phyloP scores from a whole-genome alignment of 768 basidiomycete species.

The Boletus pseudopeckii region DNA sequence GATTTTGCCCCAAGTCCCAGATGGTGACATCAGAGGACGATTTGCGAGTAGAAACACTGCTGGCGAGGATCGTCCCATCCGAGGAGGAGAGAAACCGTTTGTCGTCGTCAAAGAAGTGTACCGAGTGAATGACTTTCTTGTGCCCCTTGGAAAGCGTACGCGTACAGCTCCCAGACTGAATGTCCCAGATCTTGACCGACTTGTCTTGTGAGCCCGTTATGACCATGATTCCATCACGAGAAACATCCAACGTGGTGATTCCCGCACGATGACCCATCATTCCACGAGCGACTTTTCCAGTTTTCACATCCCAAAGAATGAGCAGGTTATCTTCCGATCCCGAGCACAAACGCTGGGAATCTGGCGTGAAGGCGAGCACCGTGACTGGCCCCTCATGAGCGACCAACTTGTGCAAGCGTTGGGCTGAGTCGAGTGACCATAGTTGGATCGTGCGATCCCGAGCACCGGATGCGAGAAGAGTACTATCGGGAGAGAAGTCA shows the following conservation, averaged over 20 bases:
- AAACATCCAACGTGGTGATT: slow-evolving; percentile 14
- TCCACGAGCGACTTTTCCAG: background rate
- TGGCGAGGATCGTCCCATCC: background rate
- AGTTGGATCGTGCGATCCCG: slow-evolving; percentile 10
- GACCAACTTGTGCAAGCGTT: background rate
- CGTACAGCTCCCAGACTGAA: slow-evolving; percentile 5
- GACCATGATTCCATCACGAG: slow-evolving; percentile 14
- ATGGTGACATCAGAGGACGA: slow-evolving; percentile 1
- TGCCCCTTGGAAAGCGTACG: slow-evolving; percentile 9
- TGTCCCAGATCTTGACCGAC: slow-evolving; percentile 19
- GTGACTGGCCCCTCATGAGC: slow-evolving; percentile 12
- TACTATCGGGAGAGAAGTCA: slow-evolving; percentile 8
- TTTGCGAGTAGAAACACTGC: background rate
- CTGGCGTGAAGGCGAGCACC: slow-evolving; percentile 10
- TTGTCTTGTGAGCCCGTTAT: slow-evolving; percentile 18
- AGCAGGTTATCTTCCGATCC: slow-evolving; percentile 18
- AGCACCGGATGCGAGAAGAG: slow-evolving; percentile 9
- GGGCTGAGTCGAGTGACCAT: slow-evolving; percentile 13
- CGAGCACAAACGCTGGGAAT: slow-evolving; percentile 15
- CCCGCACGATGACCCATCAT: slow-evolving; percentile 18
- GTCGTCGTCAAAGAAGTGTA: slow-evolving; percentile 9
- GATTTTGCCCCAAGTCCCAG: slow-evolving; percentile 1
- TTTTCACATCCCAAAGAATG: slow-evolving; percentile 13
- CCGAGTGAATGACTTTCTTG: background rate
- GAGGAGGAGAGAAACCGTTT: slow-evolving; percentile 3